Evolutionary conservation across 306 rosid species (phyloP).

Genomic region (Fagus sylvatica): DNA sequence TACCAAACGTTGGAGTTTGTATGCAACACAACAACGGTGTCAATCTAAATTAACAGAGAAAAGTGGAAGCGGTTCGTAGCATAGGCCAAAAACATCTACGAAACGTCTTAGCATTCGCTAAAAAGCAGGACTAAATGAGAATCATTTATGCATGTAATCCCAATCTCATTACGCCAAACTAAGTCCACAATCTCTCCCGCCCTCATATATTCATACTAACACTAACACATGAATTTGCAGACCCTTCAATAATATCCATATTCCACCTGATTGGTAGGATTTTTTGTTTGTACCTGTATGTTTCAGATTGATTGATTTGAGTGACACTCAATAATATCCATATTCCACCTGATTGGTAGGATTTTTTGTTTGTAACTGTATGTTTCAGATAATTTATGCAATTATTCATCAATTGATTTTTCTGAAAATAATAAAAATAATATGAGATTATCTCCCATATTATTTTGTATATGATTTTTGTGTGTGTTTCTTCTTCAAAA

Average conservation of each 20-base stretch:
- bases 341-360: too few species aligned
- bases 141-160: constrained; percentile 3
- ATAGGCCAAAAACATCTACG: constrained; percentile 34
- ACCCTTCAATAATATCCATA: too few species aligned
- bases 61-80: constrained; percentile 22
- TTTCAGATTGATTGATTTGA: too few species aligned
- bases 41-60: constrained; percentile 22
- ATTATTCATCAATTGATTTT: neutral
- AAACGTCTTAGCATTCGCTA: constrained; percentile 15
- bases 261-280: neutral
- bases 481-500: too few species aligned
- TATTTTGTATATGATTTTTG: neutral
- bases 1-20: constrained; percentile 41
- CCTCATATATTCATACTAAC: neutral
- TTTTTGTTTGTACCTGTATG: neutral
- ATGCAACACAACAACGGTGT: constrained; percentile 44
- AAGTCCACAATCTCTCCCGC: neutral
- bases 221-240: too few species aligned
- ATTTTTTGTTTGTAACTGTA: neutral
- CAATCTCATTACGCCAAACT: neutral
- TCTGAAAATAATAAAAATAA: neutral
- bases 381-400: neutral
- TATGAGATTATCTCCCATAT: neutral
- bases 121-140: neutral
- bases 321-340: too few species aligned